Evolutionary conservation across 805 yeast genomes (phyloP).

Genomic region (Ascoidea asiatica): DNA sequence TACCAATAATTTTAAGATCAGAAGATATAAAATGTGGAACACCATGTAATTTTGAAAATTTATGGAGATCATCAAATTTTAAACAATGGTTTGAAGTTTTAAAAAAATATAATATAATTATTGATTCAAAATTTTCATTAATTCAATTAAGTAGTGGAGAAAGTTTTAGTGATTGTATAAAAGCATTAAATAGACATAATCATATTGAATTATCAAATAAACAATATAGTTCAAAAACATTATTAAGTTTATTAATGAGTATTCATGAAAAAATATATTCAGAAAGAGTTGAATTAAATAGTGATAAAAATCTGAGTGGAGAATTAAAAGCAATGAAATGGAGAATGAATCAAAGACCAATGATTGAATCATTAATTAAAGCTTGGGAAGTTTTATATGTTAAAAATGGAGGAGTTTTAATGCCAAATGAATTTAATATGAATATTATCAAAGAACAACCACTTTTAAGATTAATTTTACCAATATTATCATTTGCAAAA

Average conservation of each 20-base stretch:
- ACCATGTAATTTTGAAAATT: conserved; percentile 42
- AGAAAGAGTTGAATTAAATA: conserved; percentile 27
- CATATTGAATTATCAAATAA: conserved; percentile 12
- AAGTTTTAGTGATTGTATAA: conserved; percentile 28
- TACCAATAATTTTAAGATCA: conserved; percentile 28
- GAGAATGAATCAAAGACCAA: conserved; percentile 51
- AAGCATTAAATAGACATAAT: conserved; percentile 25
- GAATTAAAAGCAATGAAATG: conserved; percentile 33
- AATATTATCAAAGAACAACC: conserved; percentile 34
- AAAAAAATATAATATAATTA: conserved; percentile 20
- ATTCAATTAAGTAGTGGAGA: conserved; percentile 44
- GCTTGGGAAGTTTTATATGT: conserved; percentile 57
- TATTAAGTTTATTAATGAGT: conserved; percentile 44
- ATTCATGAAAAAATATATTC: conserved; percentile 53
- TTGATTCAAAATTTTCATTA: conserved; percentile 41
- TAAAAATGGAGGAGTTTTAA: conserved; percentile 48
- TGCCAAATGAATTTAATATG: conserved; percentile 35
- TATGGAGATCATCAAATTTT: conserved; percentile 43
- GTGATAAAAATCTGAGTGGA: not conserved
- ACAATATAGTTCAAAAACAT: conserved; percentile 32
- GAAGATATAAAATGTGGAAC: conserved; percentile 49
- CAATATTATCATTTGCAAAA: conserved; percentile 52
- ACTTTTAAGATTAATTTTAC: conserved; percentile 50
- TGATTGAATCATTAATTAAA: conserved; percentile 40
- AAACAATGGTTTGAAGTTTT: conserved; percentile 37